Conservation (phyloP, 306 rosid species). For the Prunus davidiana region DNA sequence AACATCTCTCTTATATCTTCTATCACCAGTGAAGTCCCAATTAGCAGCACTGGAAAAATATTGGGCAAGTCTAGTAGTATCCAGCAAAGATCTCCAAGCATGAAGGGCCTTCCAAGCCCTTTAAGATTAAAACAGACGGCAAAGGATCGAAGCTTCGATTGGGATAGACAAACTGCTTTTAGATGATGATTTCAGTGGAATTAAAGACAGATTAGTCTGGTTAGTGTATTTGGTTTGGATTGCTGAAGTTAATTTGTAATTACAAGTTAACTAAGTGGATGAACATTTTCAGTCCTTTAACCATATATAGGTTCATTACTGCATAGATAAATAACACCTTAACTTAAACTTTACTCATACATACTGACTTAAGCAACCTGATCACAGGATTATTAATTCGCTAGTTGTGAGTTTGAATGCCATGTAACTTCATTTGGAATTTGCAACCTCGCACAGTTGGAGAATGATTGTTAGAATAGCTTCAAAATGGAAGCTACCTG, state of each 20-base stretch:
- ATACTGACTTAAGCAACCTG: not conserved
- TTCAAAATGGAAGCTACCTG: not conserved
- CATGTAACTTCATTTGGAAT: not conserved
- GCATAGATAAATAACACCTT: not conserved
- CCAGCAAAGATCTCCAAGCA: constrained; percentile 74
- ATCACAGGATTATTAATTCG: not conserved
- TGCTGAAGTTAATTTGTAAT: constrained; percentile 16
- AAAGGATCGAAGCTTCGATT: constrained; percentile 66
- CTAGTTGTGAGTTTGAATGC: not conserved
- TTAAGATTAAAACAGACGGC: constrained; percentile 51
- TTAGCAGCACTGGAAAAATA: constrained; percentile 18
- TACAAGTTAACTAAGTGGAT: not conserved
- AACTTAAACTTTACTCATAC: not conserved
- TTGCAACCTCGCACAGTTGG: not conserved
- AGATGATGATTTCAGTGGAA: constrained; percentile 28
- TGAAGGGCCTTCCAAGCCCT: constrained; percentile 76
- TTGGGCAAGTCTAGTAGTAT: constrained; percentile 22
- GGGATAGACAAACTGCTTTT: constrained; percentile 50
- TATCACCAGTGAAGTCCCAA: constrained; percentile 40
- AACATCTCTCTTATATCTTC: constrained; percentile 52
- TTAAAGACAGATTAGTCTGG: constrained; percentile 11
- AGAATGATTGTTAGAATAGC: not conserved
- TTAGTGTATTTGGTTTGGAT: constrained; percentile 3
- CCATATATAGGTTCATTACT: not conserved
- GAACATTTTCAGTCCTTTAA: not conserved